Base-by-base conservation (phyloP, 768 basidiomycete genomes). In the Boletus pseudo-olivaceus region DNA sequence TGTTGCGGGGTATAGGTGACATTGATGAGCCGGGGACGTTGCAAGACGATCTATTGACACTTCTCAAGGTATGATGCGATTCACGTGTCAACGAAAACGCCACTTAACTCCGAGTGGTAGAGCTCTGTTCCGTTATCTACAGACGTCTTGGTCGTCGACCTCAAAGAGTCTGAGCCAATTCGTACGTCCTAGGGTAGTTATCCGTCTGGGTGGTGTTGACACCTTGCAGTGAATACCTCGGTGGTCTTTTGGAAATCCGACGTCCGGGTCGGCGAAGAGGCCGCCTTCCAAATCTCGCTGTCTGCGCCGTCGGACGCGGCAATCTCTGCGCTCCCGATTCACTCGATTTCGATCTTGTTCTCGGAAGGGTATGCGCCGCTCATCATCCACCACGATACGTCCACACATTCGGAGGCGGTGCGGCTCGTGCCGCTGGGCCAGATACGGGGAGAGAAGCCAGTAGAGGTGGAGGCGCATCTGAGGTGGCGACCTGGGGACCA, bases 231-330 rank as follows among this genome's bases (percentile, higher is more conserved):
- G 55, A 75, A 83, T 35, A 78, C 83, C 0, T 75, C 73, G 30
- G 72, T 85, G 4, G 77, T 84, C 1, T 98, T 97, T 68, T 94
- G 90, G 88, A 67, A 77, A 8, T 56, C 79, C 0, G 78, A 83
- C 53, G 80, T 83, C 26, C 76, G 78, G 48, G 78, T 94, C 5
- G 80, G 76, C 10, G 80, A 85, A 56, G 66, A 73, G 4, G 81
- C 80, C 0, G 81, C 89, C 0, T 97, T 92, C 70, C 94, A 98
- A 67, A 62, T 97, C 8, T 73, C 77, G 8, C 65, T 97, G 30
- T 70, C 75, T 2, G 80, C 87, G 0, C 82, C 84, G 0, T 62
- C 68, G 0, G 62, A 71, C 4, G 73, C 81, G 12, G 66, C 75
- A 0, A 74, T 91, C 19, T 76, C 80, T 5, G 73, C 74, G 0